These are phyloP conservation scores for Cadophora sp. DNA, from an alignment of 2,329 filamentous ascomycete genomes.

Conservation along the genomic window DNA sequence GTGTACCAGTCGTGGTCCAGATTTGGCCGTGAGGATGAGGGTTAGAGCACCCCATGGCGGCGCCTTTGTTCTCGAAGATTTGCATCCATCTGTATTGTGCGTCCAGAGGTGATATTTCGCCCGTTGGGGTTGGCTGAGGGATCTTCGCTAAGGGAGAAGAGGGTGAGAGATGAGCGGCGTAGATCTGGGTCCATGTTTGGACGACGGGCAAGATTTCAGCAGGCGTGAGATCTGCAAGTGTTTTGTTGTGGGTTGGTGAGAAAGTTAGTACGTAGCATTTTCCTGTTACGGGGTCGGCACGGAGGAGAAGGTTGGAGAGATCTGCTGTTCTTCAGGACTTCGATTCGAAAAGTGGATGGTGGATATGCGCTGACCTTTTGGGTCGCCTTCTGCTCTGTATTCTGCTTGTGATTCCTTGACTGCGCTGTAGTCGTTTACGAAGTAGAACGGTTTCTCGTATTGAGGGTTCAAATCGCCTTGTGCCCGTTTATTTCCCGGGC, in stretches of 20 bases:
- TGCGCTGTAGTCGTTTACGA: slow-evolving; percentile 97
- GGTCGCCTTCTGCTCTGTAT: slow-evolving; percentile 59
- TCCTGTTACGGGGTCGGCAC: slow-evolving; percentile 85
- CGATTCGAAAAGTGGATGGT: slow-evolving; percentile 10
- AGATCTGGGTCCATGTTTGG: slow-evolving; percentile 90
- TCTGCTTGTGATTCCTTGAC: slow-evolving; percentile 92
- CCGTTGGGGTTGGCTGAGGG: slow-evolving; percentile 41
- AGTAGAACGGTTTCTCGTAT: slow-evolving; percentile 88
- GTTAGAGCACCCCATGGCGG: slow-evolving; percentile 98
- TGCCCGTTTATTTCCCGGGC: slow-evolving; percentile 88
- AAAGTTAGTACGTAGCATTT: slow-evolving; percentile 98
- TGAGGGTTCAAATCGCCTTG: slow-evolving; percentile 86
- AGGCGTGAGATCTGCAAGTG: slow-evolving; percentile 86
- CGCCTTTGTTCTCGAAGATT: slow-evolving; percentile 98
- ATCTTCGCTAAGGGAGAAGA: slow-evolving; percentile 66
- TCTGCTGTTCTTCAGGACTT: slow-evolving; percentile 52
- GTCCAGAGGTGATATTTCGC: slow-evolving; percentile 59
- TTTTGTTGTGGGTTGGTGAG: slow-evolving; percentile 87
- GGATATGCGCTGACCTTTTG: slow-evolving; percentile 35
- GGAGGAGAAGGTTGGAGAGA: slow-evolving; percentile 77
- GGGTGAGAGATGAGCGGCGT: slow-evolving; percentile 79
- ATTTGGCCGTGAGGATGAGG: slow-evolving; percentile 97
- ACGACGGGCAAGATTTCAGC: slow-evolving; percentile 82
- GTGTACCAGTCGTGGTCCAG: slow-evolving; percentile 91
- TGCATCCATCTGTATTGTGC: slow-evolving; percentile 96